Percentiles rank a stretch among this genome's conserved stretches.
These are phyloP conservation scores for Cryptococcus hybrid DNA, from an alignment of 1,284 basidiomycete species.

Conservation along the genomic window DNA sequence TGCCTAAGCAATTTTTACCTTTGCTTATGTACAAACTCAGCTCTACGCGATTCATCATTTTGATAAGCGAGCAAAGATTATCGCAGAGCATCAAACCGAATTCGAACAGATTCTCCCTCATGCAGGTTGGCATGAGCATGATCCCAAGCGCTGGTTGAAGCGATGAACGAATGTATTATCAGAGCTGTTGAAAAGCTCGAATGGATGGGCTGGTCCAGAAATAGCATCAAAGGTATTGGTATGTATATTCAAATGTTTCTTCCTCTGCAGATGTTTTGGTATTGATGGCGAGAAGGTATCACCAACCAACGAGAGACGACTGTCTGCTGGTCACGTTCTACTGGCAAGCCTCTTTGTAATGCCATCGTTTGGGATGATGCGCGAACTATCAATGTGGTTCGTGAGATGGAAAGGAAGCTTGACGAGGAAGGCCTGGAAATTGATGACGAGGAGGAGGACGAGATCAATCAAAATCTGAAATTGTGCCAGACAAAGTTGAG, in stretches of 20 bases:
- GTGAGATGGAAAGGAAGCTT: conserved; percentile 72
- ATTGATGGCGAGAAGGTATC: conserved; percentile 61
- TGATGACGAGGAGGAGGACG: conserved; percentile 38
- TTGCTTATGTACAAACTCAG: conserved; percentile 51
- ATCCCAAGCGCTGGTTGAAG: conserved; percentile 78
- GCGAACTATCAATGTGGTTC: conserved; percentile 79
- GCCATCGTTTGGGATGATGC: conserved; percentile 98
- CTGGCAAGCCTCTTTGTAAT: conserved; percentile 81
- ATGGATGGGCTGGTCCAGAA: conserved; percentile 64
- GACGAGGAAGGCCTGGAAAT: conserved; percentile 73
- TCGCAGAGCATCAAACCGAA: conserved; percentile 83
- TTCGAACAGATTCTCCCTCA: conserved; percentile 89
- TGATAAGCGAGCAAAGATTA: conserved; percentile 81
- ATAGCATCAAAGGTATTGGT: conserved; percentile 91
- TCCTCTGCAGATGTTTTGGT: conserved; percentile 1
- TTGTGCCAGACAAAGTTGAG: conserved; percentile 17
- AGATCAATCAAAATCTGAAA: conserved; percentile 12
- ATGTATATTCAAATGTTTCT: conserved; percentile 30
- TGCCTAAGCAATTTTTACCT: not conserved
- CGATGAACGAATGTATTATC: conserved; percentile 75
- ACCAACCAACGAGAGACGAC: conserved; percentile 98
- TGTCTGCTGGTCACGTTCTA: conserved; percentile 86
- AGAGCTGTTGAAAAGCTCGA: conserved; percentile 72
- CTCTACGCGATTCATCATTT: conserved; percentile 91
- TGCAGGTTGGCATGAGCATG: conserved; percentile 96